Conservation (phyloP, 257 asterid species). For the Penstemon barbatus region DNA sequence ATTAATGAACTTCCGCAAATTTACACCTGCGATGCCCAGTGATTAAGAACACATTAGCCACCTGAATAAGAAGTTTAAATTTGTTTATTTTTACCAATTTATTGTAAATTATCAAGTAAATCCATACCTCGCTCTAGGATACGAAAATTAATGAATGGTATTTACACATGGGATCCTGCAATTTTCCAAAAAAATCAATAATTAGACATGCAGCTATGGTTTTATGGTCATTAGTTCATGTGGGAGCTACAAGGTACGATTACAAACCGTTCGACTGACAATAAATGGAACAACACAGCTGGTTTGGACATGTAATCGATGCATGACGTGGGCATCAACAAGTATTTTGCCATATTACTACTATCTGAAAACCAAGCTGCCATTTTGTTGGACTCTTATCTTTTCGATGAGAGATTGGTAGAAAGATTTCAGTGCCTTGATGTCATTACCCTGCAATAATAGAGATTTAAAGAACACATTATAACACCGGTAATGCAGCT, state of each 20-base stretch:
- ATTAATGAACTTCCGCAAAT: conserved; percentile 35
- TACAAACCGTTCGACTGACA: conserved; percentile 37
- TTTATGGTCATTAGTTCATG: conserved; percentile 1
- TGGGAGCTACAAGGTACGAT: conserved; percentile 10
- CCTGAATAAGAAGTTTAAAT: not conserved
- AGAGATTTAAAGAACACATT: conserved; percentile 9
- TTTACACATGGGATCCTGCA: conserved; percentile 72
- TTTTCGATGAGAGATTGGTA: conserved; percentile 77
- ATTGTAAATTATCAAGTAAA: not conserved
- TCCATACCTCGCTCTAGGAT: conserved; percentile 48
- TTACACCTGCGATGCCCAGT: conserved; percentile 46
- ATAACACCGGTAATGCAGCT: not conserved
- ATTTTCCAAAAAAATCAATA: conserved; percentile 21
- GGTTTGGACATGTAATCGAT: conserved; percentile 29
- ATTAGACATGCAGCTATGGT: not conserved
- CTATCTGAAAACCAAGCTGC: conserved; percentile 82
- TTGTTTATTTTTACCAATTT: not conserved
- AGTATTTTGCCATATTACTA: conserved; percentile 33
- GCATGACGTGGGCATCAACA: conserved; percentile 17
- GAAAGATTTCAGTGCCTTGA: conserved; percentile 70
- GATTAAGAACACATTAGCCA: conserved; percentile 22
- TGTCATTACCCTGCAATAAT: conserved; percentile 61
- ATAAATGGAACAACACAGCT: conserved; percentile 30
- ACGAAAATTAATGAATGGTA: conserved; percentile 37
- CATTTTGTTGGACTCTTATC: conserved; percentile 80